Conservation (phyloP, 2,329 filamentous ascomycete species). For the Dothideomycetes sp. region DNA sequence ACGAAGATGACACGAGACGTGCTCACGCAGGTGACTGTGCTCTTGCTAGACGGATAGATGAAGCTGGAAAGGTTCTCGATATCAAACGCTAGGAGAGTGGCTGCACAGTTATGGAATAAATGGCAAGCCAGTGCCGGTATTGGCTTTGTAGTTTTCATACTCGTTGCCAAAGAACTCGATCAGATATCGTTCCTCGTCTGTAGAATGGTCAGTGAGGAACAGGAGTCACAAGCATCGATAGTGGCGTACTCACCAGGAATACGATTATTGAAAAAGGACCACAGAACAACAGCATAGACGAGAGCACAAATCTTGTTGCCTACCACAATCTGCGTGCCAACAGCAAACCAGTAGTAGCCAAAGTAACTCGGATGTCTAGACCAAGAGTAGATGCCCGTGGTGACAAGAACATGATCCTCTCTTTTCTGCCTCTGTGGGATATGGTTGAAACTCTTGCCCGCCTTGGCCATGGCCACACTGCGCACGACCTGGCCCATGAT, state of each 20-base stretch:
- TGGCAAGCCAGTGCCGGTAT: constrained; percentile 69
- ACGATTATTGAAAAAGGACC: constrained; percentile 69
- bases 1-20: no score
- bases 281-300: constrained; percentile 64
- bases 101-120: constrained; percentile 51
- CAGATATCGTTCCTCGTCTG: constrained; percentile 68
- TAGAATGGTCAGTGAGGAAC: constrained; percentile 9
- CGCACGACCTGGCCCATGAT: constrained; percentile 62
- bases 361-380: constrained; percentile 89
- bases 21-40: no score
- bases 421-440: constrained; percentile 60
- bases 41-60: no score
- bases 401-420: constrained; percentile 71
- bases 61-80: no score
- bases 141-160: constrained; percentile 62
- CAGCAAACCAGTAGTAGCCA: constrained; percentile 95
- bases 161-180: constrained; percentile 74
- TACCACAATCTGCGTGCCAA: constrained; percentile 86
- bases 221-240: neutral
- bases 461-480: constrained; percentile 77
- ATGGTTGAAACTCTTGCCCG: constrained; percentile 83
- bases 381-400: constrained; percentile 62
- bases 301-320: constrained; percentile 73
- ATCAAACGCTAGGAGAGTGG: neutral
- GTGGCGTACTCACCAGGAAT: constrained; percentile 46